Evolutionary conservation across 2,329 filamentous ascomycete genomes (phyloP).

Genomic region (Aspergillus ustus): DNA sequence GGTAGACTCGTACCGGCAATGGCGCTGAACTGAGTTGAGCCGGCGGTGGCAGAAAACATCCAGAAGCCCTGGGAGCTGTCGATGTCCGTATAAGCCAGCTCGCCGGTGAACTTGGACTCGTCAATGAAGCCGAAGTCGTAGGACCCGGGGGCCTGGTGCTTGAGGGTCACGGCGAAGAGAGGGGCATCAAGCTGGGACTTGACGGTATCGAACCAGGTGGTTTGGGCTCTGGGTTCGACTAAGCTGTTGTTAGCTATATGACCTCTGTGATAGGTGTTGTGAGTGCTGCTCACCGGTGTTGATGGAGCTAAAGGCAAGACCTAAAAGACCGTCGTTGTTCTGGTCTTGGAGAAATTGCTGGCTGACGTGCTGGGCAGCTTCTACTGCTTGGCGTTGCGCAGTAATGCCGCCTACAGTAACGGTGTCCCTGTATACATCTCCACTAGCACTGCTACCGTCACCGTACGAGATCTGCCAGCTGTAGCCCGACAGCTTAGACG

Average conservation of each 20-base stretch:
- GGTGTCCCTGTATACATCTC: slow-evolving; percentile 68
- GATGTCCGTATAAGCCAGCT: slow-evolving; percentile 60
- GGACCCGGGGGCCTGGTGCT: slow-evolving; percentile 56
- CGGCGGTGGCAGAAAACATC: slow-evolving; percentile 61
- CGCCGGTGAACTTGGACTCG: slow-evolving; percentile 60
- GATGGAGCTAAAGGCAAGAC: slow-evolving; percentile 63
- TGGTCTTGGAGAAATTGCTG: slow-evolving; percentile 55
- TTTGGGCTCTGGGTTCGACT: slow-evolving; percentile 55
- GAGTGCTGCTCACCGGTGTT: slow-evolving; percentile 52
- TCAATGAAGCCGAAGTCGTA: slow-evolving; percentile 67
- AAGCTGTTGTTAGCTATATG: background rate
- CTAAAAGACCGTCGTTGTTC: slow-evolving; percentile 64
- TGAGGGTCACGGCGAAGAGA: slow-evolving; percentile 60
- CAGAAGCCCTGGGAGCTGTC: slow-evolving; percentile 66
- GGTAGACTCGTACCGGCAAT: slow-evolving; percentile 57
- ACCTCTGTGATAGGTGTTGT: background rate
- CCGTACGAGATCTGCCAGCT: slow-evolving; percentile 68
- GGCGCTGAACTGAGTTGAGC: slow-evolving; percentile 50
- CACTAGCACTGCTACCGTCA: slow-evolving; percentile 66
- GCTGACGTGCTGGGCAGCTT: slow-evolving; percentile 66
- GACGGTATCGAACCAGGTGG: slow-evolving; percentile 66
- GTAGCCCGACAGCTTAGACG: slow-evolving; percentile 52
- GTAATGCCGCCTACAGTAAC: slow-evolving; percentile 65
- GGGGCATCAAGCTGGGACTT: slow-evolving; percentile 54
- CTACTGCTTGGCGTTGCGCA: slow-evolving; percentile 66